Conservation (phyloP, 768 basidiomycete genomes). For the Tylopilus intermedius region DNA sequence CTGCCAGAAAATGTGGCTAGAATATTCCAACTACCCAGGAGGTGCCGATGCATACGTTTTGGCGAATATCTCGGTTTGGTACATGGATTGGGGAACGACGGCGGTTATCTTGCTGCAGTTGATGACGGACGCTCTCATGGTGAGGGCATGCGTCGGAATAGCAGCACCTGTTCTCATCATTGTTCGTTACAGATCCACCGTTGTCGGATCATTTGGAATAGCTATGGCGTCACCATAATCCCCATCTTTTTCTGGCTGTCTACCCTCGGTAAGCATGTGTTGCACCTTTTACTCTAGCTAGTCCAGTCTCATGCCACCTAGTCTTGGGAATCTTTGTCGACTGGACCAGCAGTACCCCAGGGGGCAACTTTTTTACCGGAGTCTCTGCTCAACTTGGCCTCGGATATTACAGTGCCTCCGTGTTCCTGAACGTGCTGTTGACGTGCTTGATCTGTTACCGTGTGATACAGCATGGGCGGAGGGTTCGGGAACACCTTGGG, state of each 20-base stretch:
- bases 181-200: slow-evolving; percentile 33
- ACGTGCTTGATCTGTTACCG: slow-evolving; percentile 24
- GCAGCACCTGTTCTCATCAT: background rate
- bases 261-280: slow-evolving; percentile 14
- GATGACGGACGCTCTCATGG: slow-evolving; percentile 32
- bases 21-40: slow-evolving; percentile 29
- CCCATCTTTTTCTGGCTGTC: slow-evolving; percentile 22
- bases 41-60: slow-evolving; percentile 32
- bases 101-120: slow-evolving; percentile 29
- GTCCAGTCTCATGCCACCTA: background rate
- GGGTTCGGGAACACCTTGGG: slow-evolving; percentile 10
- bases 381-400: slow-evolving; percentile 9
- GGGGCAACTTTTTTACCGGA: slow-evolving; percentile 16
- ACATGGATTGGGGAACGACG: slow-evolving; percentile 24
- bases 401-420: slow-evolving; percentile 14
- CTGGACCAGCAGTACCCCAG: slow-evolving; percentile 13
- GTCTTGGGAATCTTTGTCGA: slow-evolving; percentile 16
- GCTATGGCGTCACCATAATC: slow-evolving; percentile 2
- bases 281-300: background rate
- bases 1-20: slow-evolving; percentile 36
- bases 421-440: slow-evolving; percentile 17
- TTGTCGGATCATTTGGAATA: slow-evolving; percentile 34
- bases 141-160: background rate
- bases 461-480: slow-evolving; percentile 8
- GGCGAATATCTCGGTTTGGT: slow-evolving; percentile 25